Base-by-base conservation (phyloP, 2,329 filamentous ascomycete species). In the Calonectria montana region DNA sequence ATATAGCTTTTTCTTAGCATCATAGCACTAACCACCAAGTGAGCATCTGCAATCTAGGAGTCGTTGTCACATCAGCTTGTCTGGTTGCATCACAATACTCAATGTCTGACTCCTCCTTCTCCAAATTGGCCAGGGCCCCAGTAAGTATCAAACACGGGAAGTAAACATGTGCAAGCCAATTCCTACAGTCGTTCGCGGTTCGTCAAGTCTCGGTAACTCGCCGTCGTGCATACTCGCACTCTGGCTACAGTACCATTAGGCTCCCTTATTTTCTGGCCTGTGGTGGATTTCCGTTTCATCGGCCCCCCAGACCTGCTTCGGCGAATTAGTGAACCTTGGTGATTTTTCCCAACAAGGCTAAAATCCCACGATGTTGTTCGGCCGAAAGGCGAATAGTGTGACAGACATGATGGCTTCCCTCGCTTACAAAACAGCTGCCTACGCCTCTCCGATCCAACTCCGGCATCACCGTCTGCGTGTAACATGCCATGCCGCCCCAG, bases 381-480 rank as follows among this genome's bases (percentile, higher is more conserved):
- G 43, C 35, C 53, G 31, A 23, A 59, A 61, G 45, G 15, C 21
- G 37, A 59, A 39, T 41, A 65, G 53, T 39, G 53, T 39, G 53
- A 25, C 53, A 31, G 37, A 25, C 29, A 9, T 39, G 21, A 43
- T 39, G 39, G 9, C 53, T 68, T 47, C 23, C 29, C 43, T 62
- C 57, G 57, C 55, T 68, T 31, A 37, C 35, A 62, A 68, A 41
- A 37, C 29, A 45, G 55, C 35, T 68, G 57, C 65, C 65, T 68
- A 37, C 55, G 50, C 25, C 57, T 62, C 57, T 45, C 39, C 37
- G 37, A 48, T 5, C 50, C 29, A 67, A 37, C 21, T 27, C 67
- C 67, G 74, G 67, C 67, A 67, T 69, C 63, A 66, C 74, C 74
- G 74, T 50, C 74, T 73, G 74, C 72, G 71, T 73, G 72, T 71